A percentile compares a stretch with the other conserved stretches of the same genome.
These are phyloP conservation scores for Sporothrix mexicana DNA, from an alignment of 2,329 filamentous ascomycete species.

Conservation along the genomic window DNA sequence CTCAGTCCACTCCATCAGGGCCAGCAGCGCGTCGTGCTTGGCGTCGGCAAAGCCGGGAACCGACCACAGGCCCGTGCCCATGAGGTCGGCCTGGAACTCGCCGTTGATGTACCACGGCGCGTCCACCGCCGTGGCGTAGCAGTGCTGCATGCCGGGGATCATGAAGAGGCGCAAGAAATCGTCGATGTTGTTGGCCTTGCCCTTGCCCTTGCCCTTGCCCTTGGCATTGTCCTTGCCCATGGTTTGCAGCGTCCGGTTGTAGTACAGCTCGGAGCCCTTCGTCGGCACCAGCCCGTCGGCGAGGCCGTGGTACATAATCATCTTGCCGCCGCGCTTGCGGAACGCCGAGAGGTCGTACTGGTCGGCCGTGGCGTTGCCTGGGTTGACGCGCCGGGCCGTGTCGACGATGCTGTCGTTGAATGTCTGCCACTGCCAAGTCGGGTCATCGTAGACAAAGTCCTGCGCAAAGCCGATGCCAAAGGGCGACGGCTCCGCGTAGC, in stretches of 20 bases:
- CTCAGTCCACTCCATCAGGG: slow-evolving; percentile 49
- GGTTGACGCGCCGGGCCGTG: slow-evolving; percentile 45
- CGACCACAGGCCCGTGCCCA: slow-evolving; percentile 45
- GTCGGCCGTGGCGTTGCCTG: slow-evolving; percentile 49
- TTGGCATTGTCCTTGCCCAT: slow-evolving; percentile 38
- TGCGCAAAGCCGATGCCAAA: slow-evolving; percentile 47
- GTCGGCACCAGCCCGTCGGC: slow-evolving; percentile 51
- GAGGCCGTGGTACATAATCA: slow-evolving; percentile 55
- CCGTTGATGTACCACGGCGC: slow-evolving; percentile 52
- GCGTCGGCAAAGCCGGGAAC: slow-evolving; percentile 47
- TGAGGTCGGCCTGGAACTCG: slow-evolving; percentile 41
- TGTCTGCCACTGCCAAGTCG: slow-evolving; percentile 45
- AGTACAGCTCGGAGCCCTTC: slow-evolving; percentile 46
- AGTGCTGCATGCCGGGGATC: slow-evolving; percentile 62
- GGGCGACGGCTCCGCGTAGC: slow-evolving; percentile 43
- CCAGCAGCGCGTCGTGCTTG: slow-evolving; percentile 47
- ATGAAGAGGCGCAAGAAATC: slow-evolving; percentile 60
- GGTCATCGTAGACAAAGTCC: slow-evolving; percentile 51
- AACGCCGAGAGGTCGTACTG: slow-evolving; percentile 49
- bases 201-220: neutral
- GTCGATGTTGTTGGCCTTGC: slow-evolving; percentile 39
- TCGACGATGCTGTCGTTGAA: slow-evolving; percentile 45
- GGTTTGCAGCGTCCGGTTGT: slow-evolving; percentile 41
- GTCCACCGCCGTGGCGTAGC: slow-evolving; percentile 45
- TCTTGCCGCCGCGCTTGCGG: slow-evolving; percentile 49